phyloP scores from a whole-genome alignment of 495 filamentous ascomycete genomes.

The Tuber calosporum region DNA sequence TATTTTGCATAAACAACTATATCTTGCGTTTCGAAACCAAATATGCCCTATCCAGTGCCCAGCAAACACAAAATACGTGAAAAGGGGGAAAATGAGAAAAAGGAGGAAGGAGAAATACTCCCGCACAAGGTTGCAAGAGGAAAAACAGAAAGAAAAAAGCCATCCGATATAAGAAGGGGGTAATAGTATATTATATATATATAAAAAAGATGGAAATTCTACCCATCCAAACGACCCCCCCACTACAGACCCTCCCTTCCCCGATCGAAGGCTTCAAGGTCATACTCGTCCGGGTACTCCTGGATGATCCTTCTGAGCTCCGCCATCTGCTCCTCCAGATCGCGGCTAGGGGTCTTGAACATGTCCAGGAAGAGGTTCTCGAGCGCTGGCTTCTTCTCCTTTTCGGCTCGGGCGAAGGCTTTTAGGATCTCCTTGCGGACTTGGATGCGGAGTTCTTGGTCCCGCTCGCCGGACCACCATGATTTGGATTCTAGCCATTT shows the following conservation, averaged over 20 bases:
- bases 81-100: background rate
- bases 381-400: conserved; percentile 77
- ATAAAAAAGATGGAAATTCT: background rate
- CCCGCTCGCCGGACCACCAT: conserved; percentile 52
- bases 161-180: background rate
- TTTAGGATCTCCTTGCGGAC: conserved; percentile 69
- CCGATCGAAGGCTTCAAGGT: conserved; percentile 67
- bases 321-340: conserved; percentile 68
- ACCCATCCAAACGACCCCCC: background rate
- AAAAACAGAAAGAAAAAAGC: background rate
- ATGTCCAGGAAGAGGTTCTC: conserved; percentile 75
- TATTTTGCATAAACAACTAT: background rate
- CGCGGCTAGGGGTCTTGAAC: conserved; percentile 79
- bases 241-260: conserved; percentile 58
- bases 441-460: conserved; percentile 66
- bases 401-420: conserved; percentile 81
- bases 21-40: background rate
- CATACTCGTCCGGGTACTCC: conserved; percentile 89
- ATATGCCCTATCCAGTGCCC: background rate
- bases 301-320: conserved; percentile 69
- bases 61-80: background rate
- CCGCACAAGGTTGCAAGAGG: background rate
- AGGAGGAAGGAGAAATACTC: background rate
- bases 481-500: conserved; percentile 70
- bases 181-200: background rate